Evolutionary conservation across 108 stramenopile genomes (phyloP), one percentile per base, ranked within the genome.

Genomic region (Pseudonitzschia pungens): DNA sequence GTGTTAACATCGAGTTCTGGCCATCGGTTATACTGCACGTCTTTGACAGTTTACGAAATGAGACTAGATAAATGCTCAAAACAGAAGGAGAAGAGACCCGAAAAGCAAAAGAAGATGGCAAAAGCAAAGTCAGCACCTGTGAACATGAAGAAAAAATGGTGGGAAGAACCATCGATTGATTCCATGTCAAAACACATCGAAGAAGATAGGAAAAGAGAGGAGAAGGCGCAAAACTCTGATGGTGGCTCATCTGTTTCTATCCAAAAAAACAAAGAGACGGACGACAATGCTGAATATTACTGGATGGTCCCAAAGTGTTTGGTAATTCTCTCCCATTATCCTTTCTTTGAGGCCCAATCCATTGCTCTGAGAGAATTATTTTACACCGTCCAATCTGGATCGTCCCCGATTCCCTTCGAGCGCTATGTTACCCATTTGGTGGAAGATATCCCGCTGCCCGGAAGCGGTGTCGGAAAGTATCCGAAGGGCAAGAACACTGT

Each of bases 381-480:
- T 72, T 83, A 83, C 12, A 84, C 95, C 32, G 74, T 80, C 40
- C 71, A 78, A 63, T 73, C 93, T 26, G 71, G 67, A 41, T 16
- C 32, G 0, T 78, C 77, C 2, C 92, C 93, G 11, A 73, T 94
- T 21, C 96, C 96, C 18, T 71, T 97, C 21, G 96, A 97, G 82
- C 83, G 96, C 2, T 92, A 89, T 68, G 83, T 97, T 71, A 84
- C 86, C 42, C 94, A 95, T 70, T 92, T 97, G 75, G 76, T 89
- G 11, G 60, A 78, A 27, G 94, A 97, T 65, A 68, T 93, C 31
- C 94, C 96, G 20, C 77, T 97, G 16, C 96, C 96, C 6, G 56
- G 77, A 54, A 72, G 20, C 58, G 66, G 65, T 78, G 65, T 60
- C n/a, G 36, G 7, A 29, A 72, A 7, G 65, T 53, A 26, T 45